Evolutionary conservation across 163 green algal genomes (phyloP).

Genomic region (Scenedesmus sp.): DNA sequence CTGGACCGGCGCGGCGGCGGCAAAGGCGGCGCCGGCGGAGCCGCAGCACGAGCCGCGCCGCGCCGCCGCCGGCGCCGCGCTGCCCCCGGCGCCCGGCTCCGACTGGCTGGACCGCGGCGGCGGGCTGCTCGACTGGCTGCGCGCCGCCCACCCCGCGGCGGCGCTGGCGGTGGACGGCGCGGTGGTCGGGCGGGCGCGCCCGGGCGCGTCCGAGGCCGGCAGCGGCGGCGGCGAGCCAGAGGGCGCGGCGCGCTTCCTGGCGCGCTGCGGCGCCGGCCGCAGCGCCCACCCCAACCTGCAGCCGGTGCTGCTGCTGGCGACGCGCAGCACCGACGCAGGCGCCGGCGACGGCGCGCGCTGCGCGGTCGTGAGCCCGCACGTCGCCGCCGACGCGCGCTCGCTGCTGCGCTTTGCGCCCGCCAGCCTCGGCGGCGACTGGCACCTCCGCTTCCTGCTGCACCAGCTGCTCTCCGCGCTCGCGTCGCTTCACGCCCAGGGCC

Average conservation of each 20-base stretch:
- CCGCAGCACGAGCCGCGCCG: background rate
- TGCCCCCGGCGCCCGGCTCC: too few relatives aligned
- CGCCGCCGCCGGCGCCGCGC: background rate
- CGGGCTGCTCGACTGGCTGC: slow-evolving; percentile 3
- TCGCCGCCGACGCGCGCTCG: background rate
- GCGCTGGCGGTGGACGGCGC: background rate
- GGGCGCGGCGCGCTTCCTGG: background rate
- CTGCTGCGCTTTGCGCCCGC: slow-evolving; percentile 18
- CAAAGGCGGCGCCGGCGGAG: slow-evolving; percentile 2
- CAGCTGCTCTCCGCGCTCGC: slow-evolving; percentile 36
- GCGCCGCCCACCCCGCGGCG: slow-evolving; percentile 7
- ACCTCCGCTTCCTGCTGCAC: slow-evolving; percentile 42
- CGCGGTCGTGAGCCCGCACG: background rate
- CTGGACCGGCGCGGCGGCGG: background rate
- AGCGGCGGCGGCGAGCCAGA: background rate
- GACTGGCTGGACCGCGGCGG: background rate
- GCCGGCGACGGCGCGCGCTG: background rate
- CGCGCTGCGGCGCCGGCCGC: background rate
- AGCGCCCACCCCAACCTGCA: slow-evolving; percentile 36
- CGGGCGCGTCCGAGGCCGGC: background rate
- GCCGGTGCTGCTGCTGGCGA: slow-evolving; percentile 30
- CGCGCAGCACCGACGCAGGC: background rate
- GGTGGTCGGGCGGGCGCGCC: background rate
- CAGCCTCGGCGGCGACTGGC: slow-evolving; percentile 28
- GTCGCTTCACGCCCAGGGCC: background rate